Evolutionary conservation across 2,329 filamentous ascomycete species (phyloP), one percentile per base, ranked within the genome.

Genomic region (Ascochyta lentis): DNA sequence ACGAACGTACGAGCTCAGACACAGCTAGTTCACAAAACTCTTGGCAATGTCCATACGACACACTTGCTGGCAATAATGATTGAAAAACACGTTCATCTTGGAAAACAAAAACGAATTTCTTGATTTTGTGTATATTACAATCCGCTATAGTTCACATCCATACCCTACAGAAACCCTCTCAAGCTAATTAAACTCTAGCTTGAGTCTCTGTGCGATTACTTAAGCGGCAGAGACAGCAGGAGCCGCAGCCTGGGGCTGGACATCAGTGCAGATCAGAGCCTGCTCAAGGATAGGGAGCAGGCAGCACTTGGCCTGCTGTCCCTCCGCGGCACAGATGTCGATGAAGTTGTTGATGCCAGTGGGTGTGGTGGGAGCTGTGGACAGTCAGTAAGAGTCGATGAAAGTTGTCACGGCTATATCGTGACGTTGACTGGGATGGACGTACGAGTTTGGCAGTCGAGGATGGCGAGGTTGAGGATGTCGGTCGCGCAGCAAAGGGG

Each of bases 401-500:
- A 22, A 12, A 2, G 3, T 24, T 8, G 27, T 13, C 19, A 24
- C 22, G 37, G 13, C 1, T 22, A 19, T 23, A 16, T 31, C 35
- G 34, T n/a, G 24, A 44, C 12, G 9, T 7, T 24, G 12, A 4
- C 2, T 3, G 40, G 15, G n/a, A 19, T 19, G 6, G 15, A 77
- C 83, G 64, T 76, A 85, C 84, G 84, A 54, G 75, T 69, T 16
- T 66, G 74, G 71, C 86, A 89, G 77, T 88, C 77, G 23, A 87
- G 76, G 69, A 84, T 76, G 3, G 81, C 83, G 54, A 87, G 59
- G 56, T 83, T 81, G 35, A 88, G 80, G 31, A 88, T 79, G 61
- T 88, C 83, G 23, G 84, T 86, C 13, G 85, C 82, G 69, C 86
- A 89, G 79, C 86, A 89, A 61, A 83, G 80, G 3, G 82, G 66